phyloP scores from a whole-genome alignment of 768 basidiomycete species.

The Russula griseocarnosa region DNA sequence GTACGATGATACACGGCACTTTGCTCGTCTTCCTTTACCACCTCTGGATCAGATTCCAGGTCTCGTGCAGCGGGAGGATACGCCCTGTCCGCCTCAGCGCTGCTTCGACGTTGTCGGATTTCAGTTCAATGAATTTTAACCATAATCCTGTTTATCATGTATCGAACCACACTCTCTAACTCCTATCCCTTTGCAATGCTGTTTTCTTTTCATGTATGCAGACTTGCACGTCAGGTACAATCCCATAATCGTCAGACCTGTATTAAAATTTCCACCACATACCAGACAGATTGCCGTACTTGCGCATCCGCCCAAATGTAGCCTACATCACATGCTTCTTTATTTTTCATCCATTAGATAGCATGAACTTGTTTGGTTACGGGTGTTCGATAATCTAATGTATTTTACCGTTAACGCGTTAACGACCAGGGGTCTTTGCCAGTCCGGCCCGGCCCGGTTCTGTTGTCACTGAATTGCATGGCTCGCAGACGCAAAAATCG shows the following conservation, averaged over 20 bases:
- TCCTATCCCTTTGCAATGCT: not conserved
- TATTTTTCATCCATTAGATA: not conserved
- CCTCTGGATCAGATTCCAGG: slow-evolving; percentile 77
- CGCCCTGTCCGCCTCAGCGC: slow-evolving; percentile 43
- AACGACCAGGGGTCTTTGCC: not conserved
- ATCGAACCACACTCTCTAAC: slow-evolving; percentile 8
- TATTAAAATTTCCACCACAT: slow-evolving; percentile 21
- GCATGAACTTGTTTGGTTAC: not conserved
- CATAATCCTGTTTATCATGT: slow-evolving; percentile 12
- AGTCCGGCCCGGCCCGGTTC: slow-evolving; percentile 4
- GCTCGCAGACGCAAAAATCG: slow-evolving; percentile 72
- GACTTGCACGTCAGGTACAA: slow-evolving; percentile 5
- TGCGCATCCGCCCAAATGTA: slow-evolving; percentile 22
- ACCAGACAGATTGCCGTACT: slow-evolving; percentile 21
- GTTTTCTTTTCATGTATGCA: slow-evolving; percentile 1
- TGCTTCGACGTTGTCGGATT: slow-evolving; percentile 64
- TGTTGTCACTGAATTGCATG: slow-evolving; percentile 40
- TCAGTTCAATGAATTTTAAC: slow-evolving; percentile 74
- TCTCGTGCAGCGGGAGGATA: slow-evolving; percentile 44
- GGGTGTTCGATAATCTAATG: not conserved
- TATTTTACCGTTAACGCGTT: too few species aligned
- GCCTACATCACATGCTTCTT: not conserved
- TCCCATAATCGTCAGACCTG: slow-evolving; percentile 24
- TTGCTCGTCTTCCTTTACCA: slow-evolving; percentile 75
- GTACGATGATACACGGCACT: slow-evolving; percentile 81